Percentiles rank a stretch among this genome's conserved stretches.
These are phyloP conservation scores for Cucumis cinereus DNA, from an alignment of 306 rosid species.

Conservation along the genomic window DNA sequence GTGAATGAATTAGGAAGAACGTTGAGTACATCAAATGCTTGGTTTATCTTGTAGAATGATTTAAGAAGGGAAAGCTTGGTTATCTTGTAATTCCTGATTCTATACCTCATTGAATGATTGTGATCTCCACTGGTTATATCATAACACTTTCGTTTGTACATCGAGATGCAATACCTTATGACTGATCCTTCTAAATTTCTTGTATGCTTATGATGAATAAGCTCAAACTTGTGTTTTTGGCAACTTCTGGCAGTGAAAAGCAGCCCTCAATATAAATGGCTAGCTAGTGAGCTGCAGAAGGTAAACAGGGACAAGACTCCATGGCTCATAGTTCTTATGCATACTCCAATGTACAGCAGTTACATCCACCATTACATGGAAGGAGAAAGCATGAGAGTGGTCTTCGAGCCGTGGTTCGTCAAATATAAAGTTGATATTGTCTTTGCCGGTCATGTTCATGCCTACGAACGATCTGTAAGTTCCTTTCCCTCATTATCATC, in stretches of 20 bases:
- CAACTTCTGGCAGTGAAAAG: constrained; percentile 41
- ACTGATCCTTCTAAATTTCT: no score
- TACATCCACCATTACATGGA: constrained; percentile 71
- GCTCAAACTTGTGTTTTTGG: not conserved
- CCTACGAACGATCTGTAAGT: constrained; percentile 66
- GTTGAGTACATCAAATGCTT: no score
- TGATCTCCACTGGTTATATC: no score
- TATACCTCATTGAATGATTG: no score
- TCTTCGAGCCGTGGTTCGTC: constrained; percentile 50
- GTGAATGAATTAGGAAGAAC: no score
- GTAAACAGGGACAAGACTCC: constrained; percentile 80
- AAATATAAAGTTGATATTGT: constrained; percentile 43
- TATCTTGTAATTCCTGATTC: no score
- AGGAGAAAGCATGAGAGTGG: constrained; percentile 55
- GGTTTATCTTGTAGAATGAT: no score
- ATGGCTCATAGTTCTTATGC: constrained; percentile 78
- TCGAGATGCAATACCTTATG: no score
- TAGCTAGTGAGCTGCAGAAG: constrained; percentile 42
- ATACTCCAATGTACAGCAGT: constrained; percentile 64
- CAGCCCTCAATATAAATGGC: constrained; percentile 81
- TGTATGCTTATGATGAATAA: not conserved
- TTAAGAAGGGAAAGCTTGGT: no score
- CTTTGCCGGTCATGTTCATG: constrained; percentile 59
- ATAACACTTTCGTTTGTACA: no score
- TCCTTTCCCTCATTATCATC: not conserved